Percentiles rank a stretch among this genome's conserved stretches.
phyloP scores from a whole-genome alignment of 2,329 filamentous ascomycete species.

The Colletotrichum echinochloae region DNA sequence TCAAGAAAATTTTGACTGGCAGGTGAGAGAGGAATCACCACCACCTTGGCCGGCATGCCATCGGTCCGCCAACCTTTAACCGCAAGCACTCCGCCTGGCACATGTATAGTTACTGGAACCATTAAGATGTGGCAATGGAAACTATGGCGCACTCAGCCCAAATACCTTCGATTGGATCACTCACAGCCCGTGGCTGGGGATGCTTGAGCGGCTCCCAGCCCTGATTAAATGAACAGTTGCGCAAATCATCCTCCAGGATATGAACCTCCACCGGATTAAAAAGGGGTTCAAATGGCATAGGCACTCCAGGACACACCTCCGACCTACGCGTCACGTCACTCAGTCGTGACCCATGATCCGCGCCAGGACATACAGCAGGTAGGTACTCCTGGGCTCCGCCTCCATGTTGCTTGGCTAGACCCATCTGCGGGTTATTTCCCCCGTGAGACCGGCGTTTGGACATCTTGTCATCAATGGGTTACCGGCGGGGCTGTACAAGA shows the following conservation, averaged over 20 bases:
- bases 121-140: constrained; percentile 11
- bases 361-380: constrained; percentile 17
- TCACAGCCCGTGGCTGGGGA: constrained; percentile 10
- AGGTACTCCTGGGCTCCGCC: constrained; percentile 17
- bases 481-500: neutral
- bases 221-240: constrained; percentile 19
- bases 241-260: constrained; percentile 10
- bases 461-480: constrained; percentile 14
- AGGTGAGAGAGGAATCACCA: too few species aligned
- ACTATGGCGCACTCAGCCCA: constrained; percentile 9
- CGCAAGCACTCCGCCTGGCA: constrained; percentile 22
- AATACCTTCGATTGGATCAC: constrained; percentile 14
- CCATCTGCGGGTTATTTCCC: neutral
- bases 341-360: constrained; percentile 15
- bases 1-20: too few species aligned
- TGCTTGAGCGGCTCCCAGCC: neutral
- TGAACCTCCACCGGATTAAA: constrained; percentile 32
- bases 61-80: neutral
- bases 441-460: neutral
- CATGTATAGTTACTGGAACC: neutral
- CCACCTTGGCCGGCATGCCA: neutral
- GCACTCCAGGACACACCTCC: constrained; percentile 14
- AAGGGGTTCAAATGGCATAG: constrained; percentile 24
- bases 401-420: neutral
- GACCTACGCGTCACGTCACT: constrained; percentile 31